phyloP scores from a whole-genome alignment of 2,329 filamentous ascomycete species.

The Alternaria atra region DNA sequence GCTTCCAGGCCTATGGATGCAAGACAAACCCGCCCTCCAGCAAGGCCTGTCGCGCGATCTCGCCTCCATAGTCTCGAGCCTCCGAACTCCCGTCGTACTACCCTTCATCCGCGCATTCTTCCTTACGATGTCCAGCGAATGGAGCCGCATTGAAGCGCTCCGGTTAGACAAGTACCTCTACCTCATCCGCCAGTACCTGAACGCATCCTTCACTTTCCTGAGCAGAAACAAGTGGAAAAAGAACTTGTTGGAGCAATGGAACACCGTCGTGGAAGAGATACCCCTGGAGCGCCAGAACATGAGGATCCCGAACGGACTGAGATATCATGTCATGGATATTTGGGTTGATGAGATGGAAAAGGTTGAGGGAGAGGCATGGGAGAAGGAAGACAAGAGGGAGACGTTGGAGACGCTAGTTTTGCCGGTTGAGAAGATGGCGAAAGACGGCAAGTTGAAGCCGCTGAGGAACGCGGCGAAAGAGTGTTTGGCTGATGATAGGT shows the following conservation, averaged over 20 bases:
- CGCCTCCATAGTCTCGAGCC: constrained; percentile 70
- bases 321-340: constrained; percentile 88
- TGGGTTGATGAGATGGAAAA: constrained; percentile 91
- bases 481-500: constrained; percentile 75
- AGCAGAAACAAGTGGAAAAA: constrained; percentile 54
- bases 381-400: constrained; percentile 42
- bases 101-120: constrained; percentile 61
- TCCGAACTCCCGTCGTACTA: constrained; percentile 59
- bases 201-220: constrained; percentile 69
- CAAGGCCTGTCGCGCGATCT: constrained; percentile 83
- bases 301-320: constrained; percentile 80
- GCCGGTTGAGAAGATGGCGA: constrained; percentile 65
- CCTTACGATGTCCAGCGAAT: constrained; percentile 62
- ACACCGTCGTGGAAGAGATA: constrained; percentile 58
- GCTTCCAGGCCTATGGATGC: constrained; percentile 80
- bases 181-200: constrained; percentile 80
- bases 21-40: constrained; percentile 86
- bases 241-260: constrained; percentile 52
- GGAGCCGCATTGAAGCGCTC: constrained; percentile 60
- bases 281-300: constrained; percentile 57
- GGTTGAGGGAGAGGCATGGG: constrained; percentile 61
- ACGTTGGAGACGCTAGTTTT: constrained; percentile 61
- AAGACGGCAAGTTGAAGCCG: constrained; percentile 71
- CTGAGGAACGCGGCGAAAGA: constrained; percentile 76
- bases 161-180: constrained; percentile 91